Percentiles rank a stretch among this genome's conserved stretches.
These are phyloP conservation scores for Quercus robur DNA, from an alignment of 306 rosid genomes.

Conservation along the genomic window DNA sequence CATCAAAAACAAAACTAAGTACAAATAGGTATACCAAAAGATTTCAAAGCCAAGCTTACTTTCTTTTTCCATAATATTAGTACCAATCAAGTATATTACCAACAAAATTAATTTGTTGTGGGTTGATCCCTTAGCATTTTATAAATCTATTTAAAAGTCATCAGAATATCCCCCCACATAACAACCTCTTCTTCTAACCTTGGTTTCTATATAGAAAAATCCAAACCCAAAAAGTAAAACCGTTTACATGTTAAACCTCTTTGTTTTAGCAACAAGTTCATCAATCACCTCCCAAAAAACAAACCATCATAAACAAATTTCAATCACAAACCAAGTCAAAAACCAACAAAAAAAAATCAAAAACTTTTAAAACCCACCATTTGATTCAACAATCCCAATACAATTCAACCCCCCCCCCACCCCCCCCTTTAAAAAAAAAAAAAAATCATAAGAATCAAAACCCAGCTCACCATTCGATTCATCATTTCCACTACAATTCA, in stretches of 20 bases:
- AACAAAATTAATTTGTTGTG: not conserved
- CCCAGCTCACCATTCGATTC: slow-evolving; percentile 18
- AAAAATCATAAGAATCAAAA: not conserved
- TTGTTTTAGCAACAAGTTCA: not conserved
- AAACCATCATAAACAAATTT: not conserved
- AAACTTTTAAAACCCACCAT: not conserved
- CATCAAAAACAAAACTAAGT: no score
- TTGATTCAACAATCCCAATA: not conserved
- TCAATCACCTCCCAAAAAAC: not conserved
- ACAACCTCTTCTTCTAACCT: not conserved
- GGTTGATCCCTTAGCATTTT: no score
- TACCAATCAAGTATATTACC: not conserved
- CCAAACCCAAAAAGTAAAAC: not conserved
- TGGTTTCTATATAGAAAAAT: not conserved
- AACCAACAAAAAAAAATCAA: not conserved
- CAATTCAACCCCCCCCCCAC: not conserved
- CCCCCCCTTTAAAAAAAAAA: not conserved
- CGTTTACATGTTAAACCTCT: not conserved
- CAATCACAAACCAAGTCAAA: not conserved
- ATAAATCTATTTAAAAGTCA: no score
- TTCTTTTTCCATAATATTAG: not conserved
- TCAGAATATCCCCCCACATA: not conserved
- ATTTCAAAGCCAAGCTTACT: not conserved
- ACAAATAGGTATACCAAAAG: no score
- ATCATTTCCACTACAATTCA: no score